Base-by-base conservation (phyloP, 257 asterid genomes). In the Hygrophila difformis region DNA sequence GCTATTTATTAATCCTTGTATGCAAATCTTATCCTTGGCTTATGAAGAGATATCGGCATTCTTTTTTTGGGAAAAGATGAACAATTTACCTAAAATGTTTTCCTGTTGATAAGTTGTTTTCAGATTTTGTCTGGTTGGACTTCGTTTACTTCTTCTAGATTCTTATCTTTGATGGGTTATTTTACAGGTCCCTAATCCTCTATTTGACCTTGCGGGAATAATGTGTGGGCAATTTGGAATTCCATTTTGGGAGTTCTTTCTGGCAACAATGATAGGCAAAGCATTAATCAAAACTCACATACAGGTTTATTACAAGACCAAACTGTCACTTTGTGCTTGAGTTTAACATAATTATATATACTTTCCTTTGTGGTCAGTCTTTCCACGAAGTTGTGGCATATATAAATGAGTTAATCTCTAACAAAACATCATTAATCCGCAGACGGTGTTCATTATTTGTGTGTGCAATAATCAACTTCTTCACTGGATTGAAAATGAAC, bases 401-500 rank as follows among this genome's bases (percentile, higher is more conserved):
- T 44, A 33, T 35, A 7, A 16, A 47, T 26, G 8, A 26, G 23
- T 36, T n/a, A n/a, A n/a, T n/a, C 40, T 24, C 37, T 44, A 26
- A 57, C 34, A 12, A 24, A 9, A 44, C 3, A 15, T 29, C 26
- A 2, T 34, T 47, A 12, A 59, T 59, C 44, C 53, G 73, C 92
- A 89, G 98, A 85, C 94, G 1, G 59, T 89, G 46, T 89, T 89
- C 39, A 77, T 89, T 55, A 85, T 89, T 51, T 69, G 79, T 2
- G 81, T 89, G 20, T 89, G 98, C 83, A 89, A 85, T 59, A 89
- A 89, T 46, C 98, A 89, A 65, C 98, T 89, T 35, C 94, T 89
- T 34, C 68, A 79, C 64, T 85, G 94, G 98, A 61, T 89, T 10
- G 98, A 89, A 68, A 89, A 76, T 22, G 93, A 89, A 59, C 65